Percentiles rank a stretch among this genome's conserved stretches.
Evolutionary conservation across 306 rosid genomes (phyloP).

Genomic region (Cucumis sativus): Cucumber_9930_V3 NC_026659.2:18155001-18155500

Average conservation of each 20-base stretch:
- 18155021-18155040: constrained; percentile 1
- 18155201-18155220: not conserved
- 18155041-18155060: constrained; percentile 72
- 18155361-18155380: no score
- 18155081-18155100: constrained; percentile 53
- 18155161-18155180: constrained; percentile 18
- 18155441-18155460: no score
- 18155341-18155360: no score
- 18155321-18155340: no score
- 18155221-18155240: not conserved
- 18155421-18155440: no score
- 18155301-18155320: no score
- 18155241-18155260: not conserved
- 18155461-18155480: no score
- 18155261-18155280: not conserved
- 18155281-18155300: no score
- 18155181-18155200: not conserved
- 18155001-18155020: no score
- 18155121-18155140: constrained; percentile 54
- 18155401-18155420: no score
- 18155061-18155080: constrained; percentile 73
- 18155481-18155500: no score
- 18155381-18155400: no score
- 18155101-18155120: constrained; percentile 62
- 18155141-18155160: constrained; percentile 56